Base-by-base conservation (phyloP, 208 protist genomes). In the Zelonia costaricensis region DNA sequence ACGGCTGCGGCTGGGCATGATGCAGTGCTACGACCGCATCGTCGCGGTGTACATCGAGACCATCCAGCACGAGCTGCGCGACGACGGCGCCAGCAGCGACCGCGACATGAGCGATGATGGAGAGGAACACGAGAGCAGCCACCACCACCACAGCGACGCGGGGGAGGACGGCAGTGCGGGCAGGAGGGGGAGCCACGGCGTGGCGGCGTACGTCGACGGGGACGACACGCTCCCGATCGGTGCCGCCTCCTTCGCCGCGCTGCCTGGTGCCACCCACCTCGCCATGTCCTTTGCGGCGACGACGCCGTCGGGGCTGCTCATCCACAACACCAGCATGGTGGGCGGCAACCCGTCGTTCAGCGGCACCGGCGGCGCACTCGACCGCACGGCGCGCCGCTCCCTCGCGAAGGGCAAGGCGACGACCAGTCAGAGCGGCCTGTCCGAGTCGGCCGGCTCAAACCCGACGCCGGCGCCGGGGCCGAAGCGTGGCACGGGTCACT, bases 31-130 rank as follows among this genome's bases (percentile, higher is more conserved):
- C 46, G 56, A 74, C 25, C 73, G 66, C 23, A 91, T 92, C 59
- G 62, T 85, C 3, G 68, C 80, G 18, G 66, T 74, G 53, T 95
- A 90, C 69, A 80, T 92, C 42, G 74, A 82, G 31, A 86, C 88
- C 0, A 77, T 95, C 39, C 58, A 69, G 35, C 83, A 69, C n/a
- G 86, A 90, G 73, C 53, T 95, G 62, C 56, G 53, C 33, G 63
- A 53, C 15, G 38, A 42, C 42, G 45, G n/a, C n/a, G n/a, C n/a
- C n/a, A n/a, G n/a, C n/a, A n/a, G n/a, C n/a, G n/a, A n/a, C n/a
- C n/a, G n/a, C n/a, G n/a, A n/a, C n/a, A n/a, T n/a, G n/a, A n/a
- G n/a, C n/a, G n/a, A n/a, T n/a, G n/a, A n/a, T n/a, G n/a, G n/a
- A n/a, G n/a, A n/a, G n/a, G n/a, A n/a, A n/a, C n/a, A n/a, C n/a